Evolutionary conservation across 768 basidiomycete species (phyloP), one percentile per base, ranked within the genome.

Genomic region (Mycena kentingensis): DNA sequence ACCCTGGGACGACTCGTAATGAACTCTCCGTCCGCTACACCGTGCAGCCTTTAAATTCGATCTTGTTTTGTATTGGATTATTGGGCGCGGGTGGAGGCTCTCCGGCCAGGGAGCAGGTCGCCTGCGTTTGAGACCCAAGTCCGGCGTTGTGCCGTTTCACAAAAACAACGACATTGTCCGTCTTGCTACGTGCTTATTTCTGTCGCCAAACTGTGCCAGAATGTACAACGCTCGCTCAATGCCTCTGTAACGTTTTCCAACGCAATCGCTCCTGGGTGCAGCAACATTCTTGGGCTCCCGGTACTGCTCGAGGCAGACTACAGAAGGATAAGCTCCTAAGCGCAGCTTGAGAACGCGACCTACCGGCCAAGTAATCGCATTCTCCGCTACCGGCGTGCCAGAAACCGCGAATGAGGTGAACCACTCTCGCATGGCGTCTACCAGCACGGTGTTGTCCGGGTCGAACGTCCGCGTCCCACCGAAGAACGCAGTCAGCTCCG

Each of bases 321-420:
- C 11, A 42, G 48, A 26, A 21, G 3, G 25, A 16, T 18, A 22
- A 29, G 16, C 2, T 38, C 12, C 18, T 5, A 35, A 16, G 5
- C n/a, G 46, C 27, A 21, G 25, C 10, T 10, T 21, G 10, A 27
- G 24, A 21, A 46, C 15, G 39, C 4, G 29, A 55, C 65, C 32
- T 42, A 73, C 73, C 42, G 54, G 46, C 73, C 73, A 73, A 2
- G 48, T 41, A 6, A 59, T 19, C 38, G 52, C 53, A 22, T 54
- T 60, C 6, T 36, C 47, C 10, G 69, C 63, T 3, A 56, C 58
- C 2, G 74, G 75, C 11, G 51, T 56, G 7, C 68, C 68, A 15
- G 58, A 62, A 2, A 68, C 68, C 18, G 69, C 74, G 42, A 77
- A 75, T 2, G 71, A 73, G 0, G 71, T 73, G 63, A 65, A 77